A percentile compares a stretch with the other conserved stretches of the same genome.
Evolutionary conservation across 2,329 filamentous ascomycete genomes (phyloP).

Genomic region (Sporothrix luriei): DNA sequence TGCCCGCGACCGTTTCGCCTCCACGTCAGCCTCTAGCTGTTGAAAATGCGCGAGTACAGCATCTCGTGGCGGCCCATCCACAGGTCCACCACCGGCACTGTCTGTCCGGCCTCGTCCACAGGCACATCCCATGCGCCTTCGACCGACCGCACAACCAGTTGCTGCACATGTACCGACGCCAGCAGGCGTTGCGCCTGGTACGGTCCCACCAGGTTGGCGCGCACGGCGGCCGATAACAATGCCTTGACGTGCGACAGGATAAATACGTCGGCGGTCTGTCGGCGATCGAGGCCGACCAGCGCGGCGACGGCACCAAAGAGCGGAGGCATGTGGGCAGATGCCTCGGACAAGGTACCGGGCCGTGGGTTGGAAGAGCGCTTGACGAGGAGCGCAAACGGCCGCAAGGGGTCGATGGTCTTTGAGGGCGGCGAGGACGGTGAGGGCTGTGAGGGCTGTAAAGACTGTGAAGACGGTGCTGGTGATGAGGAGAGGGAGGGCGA

Average conservation of each 20-base stretch:
- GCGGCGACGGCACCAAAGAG: conserved; percentile 68
- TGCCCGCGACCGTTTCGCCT: too few relatives aligned
- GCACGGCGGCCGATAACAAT: conserved; percentile 72
- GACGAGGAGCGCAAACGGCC: conserved; percentile 46
- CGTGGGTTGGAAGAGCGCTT: conserved; percentile 34
- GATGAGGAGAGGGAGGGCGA: conserved; percentile 39
- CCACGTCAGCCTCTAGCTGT: conserved; percentile 58
- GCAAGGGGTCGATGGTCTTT: conserved; percentile 40
- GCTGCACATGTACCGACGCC: conserved; percentile 61
- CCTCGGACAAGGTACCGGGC: conserved; percentile 44
- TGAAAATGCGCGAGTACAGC: conserved; percentile 83
- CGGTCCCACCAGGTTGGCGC: conserved; percentile 76
- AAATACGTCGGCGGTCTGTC: conserved; percentile 73
- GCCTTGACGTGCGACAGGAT: conserved; percentile 76
- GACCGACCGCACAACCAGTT: conserved; percentile 60
- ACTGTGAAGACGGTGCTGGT: background rate
- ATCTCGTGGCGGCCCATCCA: conserved; percentile 84
- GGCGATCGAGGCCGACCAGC: conserved; percentile 61
- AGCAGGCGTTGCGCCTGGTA: conserved; percentile 77
- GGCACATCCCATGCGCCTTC: conserved; percentile 59
- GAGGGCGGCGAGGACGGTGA: background rate
- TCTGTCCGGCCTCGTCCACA: conserved; percentile 71
- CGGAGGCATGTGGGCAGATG: conserved; percentile 68
- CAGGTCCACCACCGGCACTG: conserved; percentile 75
- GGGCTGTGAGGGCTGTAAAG: conserved; percentile 27